Evolutionary conservation across 2,329 filamentous ascomycete genomes (phyloP).

Genomic region (Colletotrichum chrysophilum): DNA sequence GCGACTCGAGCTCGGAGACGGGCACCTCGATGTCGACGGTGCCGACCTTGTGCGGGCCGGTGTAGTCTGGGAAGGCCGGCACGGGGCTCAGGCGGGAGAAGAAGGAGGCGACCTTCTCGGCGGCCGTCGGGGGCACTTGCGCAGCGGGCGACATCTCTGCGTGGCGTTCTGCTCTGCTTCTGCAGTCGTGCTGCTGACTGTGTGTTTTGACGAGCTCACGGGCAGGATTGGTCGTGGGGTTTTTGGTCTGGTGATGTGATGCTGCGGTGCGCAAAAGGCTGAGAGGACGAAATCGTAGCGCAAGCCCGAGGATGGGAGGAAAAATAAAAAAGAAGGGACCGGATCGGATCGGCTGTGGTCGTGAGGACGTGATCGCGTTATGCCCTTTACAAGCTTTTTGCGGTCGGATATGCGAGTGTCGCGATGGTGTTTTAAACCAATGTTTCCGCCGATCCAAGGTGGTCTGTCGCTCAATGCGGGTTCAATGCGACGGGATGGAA

Average conservation of each 20-base stretch:
- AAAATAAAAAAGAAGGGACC: background rate
- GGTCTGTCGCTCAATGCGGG: slow-evolving; percentile 2
- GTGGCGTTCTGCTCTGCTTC: background rate
- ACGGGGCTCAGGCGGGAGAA: slow-evolving; percentile 69
- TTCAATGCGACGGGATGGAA: background rate
- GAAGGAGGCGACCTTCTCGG: slow-evolving; percentile 48
- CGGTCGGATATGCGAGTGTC: slow-evolving; percentile 15
- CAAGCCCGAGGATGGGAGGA: slow-evolving; percentile 1
- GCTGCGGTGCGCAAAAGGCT: background rate
- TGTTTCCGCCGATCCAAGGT: slow-evolving; percentile 10
- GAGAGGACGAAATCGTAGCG: background rate
- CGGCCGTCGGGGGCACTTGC: slow-evolving; percentile 19
- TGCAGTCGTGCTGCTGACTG: background rate
- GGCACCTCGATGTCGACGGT: slow-evolving; percentile 84
- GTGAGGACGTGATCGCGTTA: background rate
- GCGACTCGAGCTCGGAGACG: slow-evolving; percentile 60
- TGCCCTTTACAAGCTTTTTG: slow-evolving; percentile 1
- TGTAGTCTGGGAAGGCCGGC: slow-evolving; percentile 76
- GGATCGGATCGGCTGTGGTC: background rate
- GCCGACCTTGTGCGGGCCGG: slow-evolving; percentile 79
- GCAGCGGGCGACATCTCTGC: slow-evolving; percentile 6
- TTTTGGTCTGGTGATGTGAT: background rate
- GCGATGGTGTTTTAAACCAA: slow-evolving; percentile 22
- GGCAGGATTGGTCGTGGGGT: background rate
- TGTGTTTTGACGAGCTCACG: background rate